Evolutionary conservation across 2,329 filamentous ascomycete species (phyloP), one percentile per base, ranked within the genome.

Genomic region (Diaporthe caulivora): DNA sequence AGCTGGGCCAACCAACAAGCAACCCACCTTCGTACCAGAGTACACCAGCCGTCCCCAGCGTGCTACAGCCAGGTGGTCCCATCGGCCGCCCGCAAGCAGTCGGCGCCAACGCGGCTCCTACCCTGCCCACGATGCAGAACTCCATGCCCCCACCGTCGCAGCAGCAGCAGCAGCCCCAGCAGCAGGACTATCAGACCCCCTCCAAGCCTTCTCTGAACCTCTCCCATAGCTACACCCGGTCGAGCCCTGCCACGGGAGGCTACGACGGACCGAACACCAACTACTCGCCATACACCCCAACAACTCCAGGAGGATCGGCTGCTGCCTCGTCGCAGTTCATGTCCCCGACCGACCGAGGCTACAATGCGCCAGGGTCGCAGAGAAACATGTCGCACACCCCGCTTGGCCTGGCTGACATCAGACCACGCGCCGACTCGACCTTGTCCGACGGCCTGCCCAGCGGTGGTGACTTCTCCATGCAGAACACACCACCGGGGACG

Each of bases 401-500:
- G 3, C 88, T 98, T 42, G 97, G 95, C 21, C 89, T 98, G 55
- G 94, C 95, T 75, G 96, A 98, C 82, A 98, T 98, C 81, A 90
- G 96, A 73, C 95, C 95, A 15, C 91, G 95, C 72, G 93, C 94
- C 76, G 94, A 98, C 80, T 95, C 94, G 67, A 92, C 90, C 80
- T 89, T 97, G 80, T 92, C 92, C 24, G 95, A 97, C 77, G 90
- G 91, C 65, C 86, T 89, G 18, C 87, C 91, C 54, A 92, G 92
- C 83, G 82, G 87, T 83, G 77, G 88, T 54, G 86, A 89, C 68
- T 93, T 93, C 80, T 93, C 95, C 79, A 87, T 91, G 68, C 90
- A 91, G 76, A 90, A 90, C 80, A 81, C 90, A 75, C 86, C 90
- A 83, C 82, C 92, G 81, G 83, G 94, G 81, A 97, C 96, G 76